These are phyloP conservation scores for Talaromyces atroroseus DNA, from an alignment of 2,329 filamentous ascomycete genomes.

Conservation along the genomic window DNA sequence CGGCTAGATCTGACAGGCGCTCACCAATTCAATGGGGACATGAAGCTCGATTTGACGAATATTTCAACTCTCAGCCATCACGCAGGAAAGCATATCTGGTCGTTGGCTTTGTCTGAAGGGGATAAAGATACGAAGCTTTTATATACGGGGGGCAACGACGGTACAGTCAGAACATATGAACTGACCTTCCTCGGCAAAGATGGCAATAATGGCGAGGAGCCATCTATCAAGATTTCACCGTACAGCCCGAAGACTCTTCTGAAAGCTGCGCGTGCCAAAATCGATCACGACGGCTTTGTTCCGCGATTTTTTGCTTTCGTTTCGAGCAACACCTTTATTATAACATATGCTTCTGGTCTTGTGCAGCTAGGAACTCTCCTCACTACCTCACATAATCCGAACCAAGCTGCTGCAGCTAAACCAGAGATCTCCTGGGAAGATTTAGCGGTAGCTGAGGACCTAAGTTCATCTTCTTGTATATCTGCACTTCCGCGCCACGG, in stretches of 20 bases:
- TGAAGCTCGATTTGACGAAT: slow-evolving; percentile 31
- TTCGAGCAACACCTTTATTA: slow-evolving; percentile 28
- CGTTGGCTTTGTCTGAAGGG: slow-evolving; percentile 46
- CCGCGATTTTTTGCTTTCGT: slow-evolving; percentile 32
- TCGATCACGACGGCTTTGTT: slow-evolving; percentile 13
- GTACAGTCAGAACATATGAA: slow-evolving; percentile 47
- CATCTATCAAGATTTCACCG: slow-evolving; percentile 8
- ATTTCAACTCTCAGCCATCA: slow-evolving; percentile 59
- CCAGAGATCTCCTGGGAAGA: slow-evolving; percentile 23
- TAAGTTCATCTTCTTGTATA: slow-evolving; percentile 27
- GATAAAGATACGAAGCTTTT: slow-evolving; percentile 38
- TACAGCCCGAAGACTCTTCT: slow-evolving; percentile 13
- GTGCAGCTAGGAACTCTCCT: slow-evolving; percentile 26
- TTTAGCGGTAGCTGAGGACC: slow-evolving; percentile 22
- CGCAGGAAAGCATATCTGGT: slow-evolving; percentile 87
- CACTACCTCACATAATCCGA: not conserved
- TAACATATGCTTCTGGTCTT: slow-evolving; percentile 24
- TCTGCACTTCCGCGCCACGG: slow-evolving; percentile 24
- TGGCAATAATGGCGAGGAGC: not conserved
- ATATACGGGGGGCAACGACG: slow-evolving; percentile 81
- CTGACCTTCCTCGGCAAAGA: not conserved
- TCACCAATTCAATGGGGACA: slow-evolving; percentile 3
- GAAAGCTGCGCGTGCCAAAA: slow-evolving; percentile 14
- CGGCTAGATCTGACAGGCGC: slow-evolving; percentile 33
- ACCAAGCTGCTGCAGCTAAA: not conserved